A percentile compares a stretch with the other conserved stretches of the same genome.
Conservation (phyloP, 495 filamentous ascomycete species). For the Aspergillus nidulans region DNA sequence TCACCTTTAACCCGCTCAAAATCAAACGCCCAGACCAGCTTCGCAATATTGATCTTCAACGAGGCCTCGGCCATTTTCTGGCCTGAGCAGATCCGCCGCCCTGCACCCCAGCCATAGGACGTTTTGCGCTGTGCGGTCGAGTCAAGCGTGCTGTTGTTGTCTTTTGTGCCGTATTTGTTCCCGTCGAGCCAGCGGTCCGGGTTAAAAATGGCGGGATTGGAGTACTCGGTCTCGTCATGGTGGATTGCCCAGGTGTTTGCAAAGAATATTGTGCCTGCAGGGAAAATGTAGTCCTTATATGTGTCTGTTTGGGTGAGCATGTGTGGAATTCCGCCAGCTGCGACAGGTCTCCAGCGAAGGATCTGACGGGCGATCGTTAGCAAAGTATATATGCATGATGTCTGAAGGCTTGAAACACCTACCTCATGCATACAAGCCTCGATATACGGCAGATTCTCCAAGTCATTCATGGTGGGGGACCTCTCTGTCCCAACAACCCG, state of each 20-base stretch:
- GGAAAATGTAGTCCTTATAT: not conserved
- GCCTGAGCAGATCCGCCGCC: constrained; percentile 2
- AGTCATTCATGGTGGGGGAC: not conserved
- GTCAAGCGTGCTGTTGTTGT: not conserved
- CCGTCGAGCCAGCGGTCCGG: not conserved
- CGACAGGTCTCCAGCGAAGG: constrained; percentile 3
- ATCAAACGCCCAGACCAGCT: constrained; percentile 1
- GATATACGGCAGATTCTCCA: not conserved
- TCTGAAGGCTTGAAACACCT: no score
- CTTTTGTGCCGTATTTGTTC: constrained; percentile 2
- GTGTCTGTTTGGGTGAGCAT: constrained; percentile 4
- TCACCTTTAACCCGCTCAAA: not conserved
- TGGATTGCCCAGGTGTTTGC: constrained; percentile 5
- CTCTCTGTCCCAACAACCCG: not conserved
- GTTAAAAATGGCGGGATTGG: not conserved
- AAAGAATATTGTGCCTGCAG: constrained; percentile 2
- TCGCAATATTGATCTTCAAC: constrained; percentile 4
- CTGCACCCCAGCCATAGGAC: constrained; percentile 1
- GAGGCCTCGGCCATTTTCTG: constrained; percentile 3
- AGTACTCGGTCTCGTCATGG: constrained; percentile 1
- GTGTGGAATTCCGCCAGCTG: constrained; percentile 3
- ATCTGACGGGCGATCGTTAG: not conserved
- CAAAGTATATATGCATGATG: not conserved
- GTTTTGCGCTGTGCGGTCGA: not conserved
- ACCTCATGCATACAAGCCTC: constrained; percentile 6